These are phyloP conservation scores for Epichloe gansuensis DNA, from an alignment of 2,329 filamentous ascomycete genomes.

Conservation along the genomic window DNA sequence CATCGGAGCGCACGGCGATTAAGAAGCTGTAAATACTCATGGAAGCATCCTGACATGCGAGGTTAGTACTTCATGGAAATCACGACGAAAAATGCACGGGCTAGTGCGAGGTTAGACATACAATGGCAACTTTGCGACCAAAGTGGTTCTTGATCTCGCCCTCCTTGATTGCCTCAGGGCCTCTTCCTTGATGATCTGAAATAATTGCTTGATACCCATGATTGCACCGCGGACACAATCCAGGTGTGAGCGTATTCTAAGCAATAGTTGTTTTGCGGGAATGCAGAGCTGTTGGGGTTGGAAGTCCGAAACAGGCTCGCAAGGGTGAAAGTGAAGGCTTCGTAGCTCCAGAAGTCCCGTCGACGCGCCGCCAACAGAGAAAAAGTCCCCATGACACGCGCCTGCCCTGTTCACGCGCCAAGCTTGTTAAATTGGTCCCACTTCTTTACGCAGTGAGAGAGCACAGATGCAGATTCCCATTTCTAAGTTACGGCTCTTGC, in stretches of 20 bases:
- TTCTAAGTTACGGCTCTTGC: too few species aligned
- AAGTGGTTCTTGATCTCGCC: conserved; percentile 99
- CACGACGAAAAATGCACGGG: not conserved
- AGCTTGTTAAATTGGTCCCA: conserved; percentile 10
- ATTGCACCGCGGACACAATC: conserved; percentile 12
- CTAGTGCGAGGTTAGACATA: conserved; percentile 31
- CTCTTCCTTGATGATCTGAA: conserved; percentile 77
- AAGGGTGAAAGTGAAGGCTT: not conserved
- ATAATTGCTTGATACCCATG: conserved; percentile 63
- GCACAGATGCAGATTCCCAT: too few species aligned
- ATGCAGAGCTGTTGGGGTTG: not conserved
- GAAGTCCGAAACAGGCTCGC: not conserved
- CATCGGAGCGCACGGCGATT: conserved; percentile 91
- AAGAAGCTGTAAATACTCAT: conserved; percentile 99
- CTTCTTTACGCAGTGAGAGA: not conserved
- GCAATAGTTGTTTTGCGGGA: not conserved
- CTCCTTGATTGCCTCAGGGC: conserved; percentile 89
- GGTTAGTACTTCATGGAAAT: not conserved
- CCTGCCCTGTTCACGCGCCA: conserved; percentile 1
- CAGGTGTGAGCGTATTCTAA: not conserved
- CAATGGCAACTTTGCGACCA: conserved; percentile 94
- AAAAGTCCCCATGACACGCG: conserved; percentile 3
- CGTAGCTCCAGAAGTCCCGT: not conserved
- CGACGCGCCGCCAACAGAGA: not conserved
- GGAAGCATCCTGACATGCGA: conserved; percentile 37